Conservation (phyloP, 148 eudicot genomes). For the Chenopodium formosanum region DNA sequence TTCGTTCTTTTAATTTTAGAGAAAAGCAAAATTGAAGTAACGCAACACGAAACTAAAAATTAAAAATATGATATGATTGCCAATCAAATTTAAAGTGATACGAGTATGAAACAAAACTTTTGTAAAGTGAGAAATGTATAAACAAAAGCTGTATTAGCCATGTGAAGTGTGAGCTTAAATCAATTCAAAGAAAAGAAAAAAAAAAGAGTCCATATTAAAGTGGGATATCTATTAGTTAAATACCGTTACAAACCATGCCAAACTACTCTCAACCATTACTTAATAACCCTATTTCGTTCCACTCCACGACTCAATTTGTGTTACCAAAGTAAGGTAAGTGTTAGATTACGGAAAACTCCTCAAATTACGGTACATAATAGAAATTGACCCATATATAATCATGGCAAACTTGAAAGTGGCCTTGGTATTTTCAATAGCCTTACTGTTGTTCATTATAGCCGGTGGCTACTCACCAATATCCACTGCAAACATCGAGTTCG, state of each 20-base stretch:
- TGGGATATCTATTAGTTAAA: neutral
- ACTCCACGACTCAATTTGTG: neutral
- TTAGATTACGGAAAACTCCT: too few species aligned
- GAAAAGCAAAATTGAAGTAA: too few species aligned
- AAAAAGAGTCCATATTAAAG: neutral
- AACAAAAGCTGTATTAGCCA: neutral
- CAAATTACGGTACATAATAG: too few species aligned
- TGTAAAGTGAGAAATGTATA: neutral
- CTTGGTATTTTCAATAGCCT: neutral
- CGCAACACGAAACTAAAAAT: too few species aligned
- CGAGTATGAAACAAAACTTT: too few species aligned
- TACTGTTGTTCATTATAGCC: neutral
- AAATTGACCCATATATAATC: too few species aligned
- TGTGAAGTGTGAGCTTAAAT: conserved; percentile 8
- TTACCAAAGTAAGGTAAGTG: neutral
- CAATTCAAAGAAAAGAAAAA: neutral
- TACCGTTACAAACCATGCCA: neutral
- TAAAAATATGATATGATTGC: too few species aligned
- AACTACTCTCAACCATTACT: neutral
- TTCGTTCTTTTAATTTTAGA: too few species aligned
- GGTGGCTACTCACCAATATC: neutral
- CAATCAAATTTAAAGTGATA: too few species aligned
- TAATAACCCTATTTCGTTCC: neutral
- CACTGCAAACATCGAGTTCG: neutral
- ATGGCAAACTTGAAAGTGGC: neutral